These are phyloP conservation scores for Claviceps citrina DNA, from an alignment of 2,329 filamentous ascomycete genomes.

Conservation along the genomic window DNA sequence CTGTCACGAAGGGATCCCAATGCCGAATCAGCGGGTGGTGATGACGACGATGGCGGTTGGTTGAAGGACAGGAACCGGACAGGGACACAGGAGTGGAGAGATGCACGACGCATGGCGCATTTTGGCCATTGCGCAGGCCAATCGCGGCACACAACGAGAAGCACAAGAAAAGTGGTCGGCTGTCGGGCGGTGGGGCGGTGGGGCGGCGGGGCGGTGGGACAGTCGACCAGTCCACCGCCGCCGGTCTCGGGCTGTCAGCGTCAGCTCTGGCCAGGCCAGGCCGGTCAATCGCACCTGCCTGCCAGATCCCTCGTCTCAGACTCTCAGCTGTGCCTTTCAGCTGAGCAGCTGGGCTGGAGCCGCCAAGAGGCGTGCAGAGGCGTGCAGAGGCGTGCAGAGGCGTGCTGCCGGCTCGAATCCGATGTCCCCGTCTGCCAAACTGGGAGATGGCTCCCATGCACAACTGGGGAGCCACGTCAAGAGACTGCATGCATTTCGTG, in stretches of 20 bases:
- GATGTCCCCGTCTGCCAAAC: too few species aligned
- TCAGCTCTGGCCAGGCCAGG: not conserved
- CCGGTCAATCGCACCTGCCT: not conserved
- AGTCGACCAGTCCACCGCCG: not conserved
- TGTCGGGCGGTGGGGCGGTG: not conserved
- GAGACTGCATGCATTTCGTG: too few species aligned
- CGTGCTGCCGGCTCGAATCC: constrained; percentile 1
- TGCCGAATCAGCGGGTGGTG: too few species aligned
- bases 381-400: not conserved
- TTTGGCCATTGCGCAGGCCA: not conserved
- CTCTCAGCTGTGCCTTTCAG: not conserved
- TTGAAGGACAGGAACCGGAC: too few species aligned
- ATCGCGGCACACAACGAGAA: not conserved
- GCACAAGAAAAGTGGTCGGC: not conserved
- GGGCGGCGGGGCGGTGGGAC: not conserved
- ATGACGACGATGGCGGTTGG: too few species aligned
- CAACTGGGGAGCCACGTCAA: too few species aligned
- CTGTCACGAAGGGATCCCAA: too few species aligned
- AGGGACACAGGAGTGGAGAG: too few species aligned
- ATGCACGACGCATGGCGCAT: not conserved
- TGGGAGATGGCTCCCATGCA: too few species aligned
- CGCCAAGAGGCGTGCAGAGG: too few species aligned
- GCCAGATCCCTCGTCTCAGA: not conserved
- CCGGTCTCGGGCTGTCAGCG: constrained; percentile 1
- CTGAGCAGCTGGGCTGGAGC: too few species aligned